Base-by-base conservation (phyloP, 495 filamentous ascomycete genomes). In the Patellaria atrata region DNA sequence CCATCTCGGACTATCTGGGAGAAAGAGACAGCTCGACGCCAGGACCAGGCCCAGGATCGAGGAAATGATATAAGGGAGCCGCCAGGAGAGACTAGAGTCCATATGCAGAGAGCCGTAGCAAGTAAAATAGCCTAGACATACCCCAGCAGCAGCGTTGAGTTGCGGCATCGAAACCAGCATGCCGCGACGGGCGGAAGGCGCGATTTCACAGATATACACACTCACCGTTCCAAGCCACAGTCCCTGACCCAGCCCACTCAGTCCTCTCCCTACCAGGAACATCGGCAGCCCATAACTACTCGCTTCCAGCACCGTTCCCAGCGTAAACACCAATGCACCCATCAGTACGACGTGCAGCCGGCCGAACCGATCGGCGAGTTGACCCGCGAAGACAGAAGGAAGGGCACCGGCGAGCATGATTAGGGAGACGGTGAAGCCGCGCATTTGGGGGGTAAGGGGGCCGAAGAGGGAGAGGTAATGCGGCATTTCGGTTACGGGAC, bases 381-480 rank as follows among this genome's bases (percentile, higher is more conserved):
- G 59, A 0, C 76, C 76, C 0, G 72, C 70, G 32, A 76, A 74
- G 35, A 79, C 59, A 0, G 70, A 73, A 0, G 73, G 67, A 0
- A 75, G 32, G 0, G 74, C 68, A 9, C 69, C 76, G 5, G 73
- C 64, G 15, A 81, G 59, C 33, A 79, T 54, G 33, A 79, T 73
- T 6, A 65, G 62, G 2, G 76, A 79, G 16, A 80, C 71, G 3
- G 71, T 64, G 12, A 78, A 56, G 1, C 74, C 74, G 29, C 68
- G 64, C 26, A 75, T 52, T 0, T 60, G 61, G 3, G 74, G 56
- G 1, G 72, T 69, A 23, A 71, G 60, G 16, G 48, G 43, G 1
- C 73, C 69, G 27, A 79, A 62, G 7, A 57, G 50, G 5, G 46
- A 38, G 1, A 47, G 48, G 48, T 75, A 79, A 25, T 59, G 51